A percentile compares a stretch with the other conserved stretches of the same genome.
These are phyloP conservation scores for Leccinum pellstonianum DNA, from an alignment of 768 basidiomycete species.

Conservation along the genomic window DNA sequence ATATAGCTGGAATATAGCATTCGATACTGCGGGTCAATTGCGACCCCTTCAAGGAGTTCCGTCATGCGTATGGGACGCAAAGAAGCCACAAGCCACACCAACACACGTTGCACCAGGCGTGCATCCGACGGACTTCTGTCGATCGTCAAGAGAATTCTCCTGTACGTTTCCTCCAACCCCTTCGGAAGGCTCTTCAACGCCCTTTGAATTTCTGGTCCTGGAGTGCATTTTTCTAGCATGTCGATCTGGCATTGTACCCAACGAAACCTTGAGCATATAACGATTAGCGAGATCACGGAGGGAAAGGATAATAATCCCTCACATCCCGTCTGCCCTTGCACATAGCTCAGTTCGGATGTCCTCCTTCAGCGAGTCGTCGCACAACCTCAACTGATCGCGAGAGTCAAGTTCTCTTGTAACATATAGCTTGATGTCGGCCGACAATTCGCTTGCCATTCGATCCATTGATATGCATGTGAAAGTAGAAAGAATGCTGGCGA, in stretches of 20 bases:
- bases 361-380: constrained; percentile 2
- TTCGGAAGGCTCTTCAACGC: constrained; percentile 10
- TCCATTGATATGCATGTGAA: constrained; percentile 14
- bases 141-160: no score
- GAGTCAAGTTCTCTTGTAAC: constrained; percentile 13
- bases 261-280: constrained; percentile 5
- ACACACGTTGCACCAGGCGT: no score
- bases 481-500: constrained; percentile 1
- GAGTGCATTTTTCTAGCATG: constrained; percentile 1
- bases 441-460: background rate
- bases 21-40: background rate
- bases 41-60: no score
- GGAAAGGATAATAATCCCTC: background rate
- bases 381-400: constrained; percentile 3
- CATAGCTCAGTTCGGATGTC: constrained; percentile 10
- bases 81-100: no score
- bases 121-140: no score
- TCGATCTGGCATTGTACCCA: constrained; percentile 21
- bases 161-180: constrained; percentile 6
- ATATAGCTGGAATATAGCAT: background rate
- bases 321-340: constrained; percentile 22
- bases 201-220: background rate
- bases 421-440: constrained; percentile 11
- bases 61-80: no score
- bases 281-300: background rate